Evolutionary conservation across 768 basidiomycete genomes (phyloP), one percentile per base, ranked within the genome.

Genomic region (Botryobasidium botryosum): DNA sequence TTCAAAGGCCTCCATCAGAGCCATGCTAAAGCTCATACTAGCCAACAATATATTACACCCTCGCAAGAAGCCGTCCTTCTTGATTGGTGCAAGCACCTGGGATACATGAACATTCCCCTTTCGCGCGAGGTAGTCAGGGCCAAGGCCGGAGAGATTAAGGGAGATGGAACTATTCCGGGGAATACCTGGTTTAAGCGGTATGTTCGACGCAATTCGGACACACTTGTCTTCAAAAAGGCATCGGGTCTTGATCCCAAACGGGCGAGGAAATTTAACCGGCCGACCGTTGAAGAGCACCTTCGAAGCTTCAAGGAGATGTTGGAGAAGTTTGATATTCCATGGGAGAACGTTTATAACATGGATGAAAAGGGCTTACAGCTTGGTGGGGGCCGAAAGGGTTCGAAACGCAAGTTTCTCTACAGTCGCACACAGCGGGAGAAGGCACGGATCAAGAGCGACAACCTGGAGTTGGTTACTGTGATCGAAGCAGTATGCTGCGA

Each of bases 401-500:
- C 51, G 24, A 18, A 36, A 10, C 37, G 27, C 1, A 52, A 50
- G 7, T 51, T 40, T 31, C 38, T 56, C 35, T 43, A 60, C 40
- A 43, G 50, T 17, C 51, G 55, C 1, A 47, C 52, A 5, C 43
- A 55, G 17, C 43, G 49, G 3, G 31, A 32, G 1, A 46, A 50
- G 6, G 59, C 61, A 43, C 44, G 51, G 17, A 44, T 56, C 6
- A 43, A 51, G 6, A 59, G 54, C 50, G 62, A 53, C n/a, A 62
- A 64, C 45, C 51, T 63, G 2, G 65, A 72, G 49, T 58, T 69
- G 1, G 62, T 71, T 12, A 71, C 69, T 0, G 53, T 70, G 21
- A 63, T 72, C 31, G 66, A 71, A 50, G 57, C 59, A 41, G 51
- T 68, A 4, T 65, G 61, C 41, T 64, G 70, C 7, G 63, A 64